Conservation (phyloP, 129 eudicot genomes). For the Daucus carota region DH1_v3.0 NC_030382.2:43132501-43133000, state of each 20-base stretch:
- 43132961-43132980: slow-evolving; percentile 89
- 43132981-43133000: slow-evolving; percentile 11
- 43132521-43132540: no score
- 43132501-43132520: no score
- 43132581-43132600: no score
- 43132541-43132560: neutral
- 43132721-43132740: neutral
- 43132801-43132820: neutral
- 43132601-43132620: neutral
- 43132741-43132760: neutral
- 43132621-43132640: neutral
- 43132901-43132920: slow-evolving; percentile 82
- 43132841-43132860: slow-evolving; percentile 76
- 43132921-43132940: slow-evolving; percentile 77
- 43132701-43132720: neutral
- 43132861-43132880: slow-evolving; percentile 94
- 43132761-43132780: neutral
- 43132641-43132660: neutral
- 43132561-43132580: no score
- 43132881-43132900: slow-evolving; percentile 82
- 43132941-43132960: slow-evolving; percentile 94
- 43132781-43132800: no score
- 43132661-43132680: neutral
- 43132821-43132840: slow-evolving; percentile 81
- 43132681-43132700: neutral